Conservation (phyloP, 768 basidiomycete genomes). For the Pleurotus pulmonarius region DNA sequence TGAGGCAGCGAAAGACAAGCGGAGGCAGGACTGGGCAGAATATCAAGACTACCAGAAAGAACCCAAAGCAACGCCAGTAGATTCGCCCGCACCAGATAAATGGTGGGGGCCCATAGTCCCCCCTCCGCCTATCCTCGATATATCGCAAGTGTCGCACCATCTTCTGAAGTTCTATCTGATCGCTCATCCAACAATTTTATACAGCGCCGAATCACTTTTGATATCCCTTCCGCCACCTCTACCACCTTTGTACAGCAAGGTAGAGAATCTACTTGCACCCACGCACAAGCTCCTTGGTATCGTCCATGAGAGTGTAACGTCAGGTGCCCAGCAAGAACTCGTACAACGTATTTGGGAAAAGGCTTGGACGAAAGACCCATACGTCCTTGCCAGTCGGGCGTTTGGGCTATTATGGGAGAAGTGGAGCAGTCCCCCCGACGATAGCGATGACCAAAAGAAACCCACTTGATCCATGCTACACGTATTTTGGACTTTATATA, state of each 20-base stretch:
- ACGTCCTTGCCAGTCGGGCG: slow-evolving; percentile 39
- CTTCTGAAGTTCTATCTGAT: neutral
- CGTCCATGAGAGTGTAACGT: slow-evolving; percentile 47
- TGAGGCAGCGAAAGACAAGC: slow-evolving; percentile 34
- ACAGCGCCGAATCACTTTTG: slow-evolving; percentile 49
- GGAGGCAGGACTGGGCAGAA: slow-evolving; percentile 44
- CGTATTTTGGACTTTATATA: too few species aligned
- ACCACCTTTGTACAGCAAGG: slow-evolving; percentile 47
- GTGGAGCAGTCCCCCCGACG: slow-evolving; percentile 25
- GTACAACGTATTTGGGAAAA: slow-evolving; percentile 60
- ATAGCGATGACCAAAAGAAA: slow-evolving; percentile 5
- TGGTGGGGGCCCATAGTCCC: slow-evolving; percentile 40
- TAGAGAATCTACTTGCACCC: slow-evolving; percentile 56
- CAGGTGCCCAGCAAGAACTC: slow-evolving; percentile 58
- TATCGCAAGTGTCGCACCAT: slow-evolving; percentile 26
- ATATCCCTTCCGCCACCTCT: slow-evolving; percentile 56
- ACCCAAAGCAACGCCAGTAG: slow-evolving; percentile 14
- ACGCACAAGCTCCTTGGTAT: slow-evolving; percentile 48
- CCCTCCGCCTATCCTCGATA: slow-evolving; percentile 35
- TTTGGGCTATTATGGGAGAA: slow-evolving; percentile 36
- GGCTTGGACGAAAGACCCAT: slow-evolving; percentile 60
- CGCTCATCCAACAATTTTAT: slow-evolving; percentile 1
- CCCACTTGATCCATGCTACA: neutral
- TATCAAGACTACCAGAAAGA: slow-evolving; percentile 37
- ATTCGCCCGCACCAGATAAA: slow-evolving; percentile 20